Evolutionary conservation across 179 eudicot genomes (phyloP).

Genomic region (Nepenthes alata): DNA sequence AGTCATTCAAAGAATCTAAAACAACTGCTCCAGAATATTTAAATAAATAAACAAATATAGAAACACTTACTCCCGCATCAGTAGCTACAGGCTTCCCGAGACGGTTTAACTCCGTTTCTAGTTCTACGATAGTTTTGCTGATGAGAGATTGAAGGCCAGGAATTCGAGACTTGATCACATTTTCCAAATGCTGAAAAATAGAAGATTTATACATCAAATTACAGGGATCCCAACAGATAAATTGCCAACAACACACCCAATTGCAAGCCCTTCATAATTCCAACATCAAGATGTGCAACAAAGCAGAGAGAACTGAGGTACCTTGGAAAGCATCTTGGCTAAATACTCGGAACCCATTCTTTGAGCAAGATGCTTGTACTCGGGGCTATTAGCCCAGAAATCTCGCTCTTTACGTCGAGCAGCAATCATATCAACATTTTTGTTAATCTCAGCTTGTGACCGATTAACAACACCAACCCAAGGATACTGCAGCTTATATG

Average conservation of each 20-base stretch:
- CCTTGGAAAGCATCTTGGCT: slow-evolving; percentile 85
- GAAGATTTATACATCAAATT: slow-evolving; percentile 6
- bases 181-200: slow-evolving; percentile 66
- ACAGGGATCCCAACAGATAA: background rate
- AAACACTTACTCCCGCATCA: slow-evolving; percentile 83
- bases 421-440: slow-evolving; percentile 85
- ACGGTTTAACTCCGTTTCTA: slow-evolving; percentile 88
- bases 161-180: slow-evolving; percentile 89
- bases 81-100: slow-evolving; percentile 89
- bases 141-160: slow-evolving; percentile 97
- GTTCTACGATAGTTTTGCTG: slow-evolving; percentile 78
- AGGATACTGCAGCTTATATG: slow-evolving; percentile 72
- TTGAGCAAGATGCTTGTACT: slow-evolving; percentile 67
- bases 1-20: background rate
- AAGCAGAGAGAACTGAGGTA: slow-evolving; percentile 5
- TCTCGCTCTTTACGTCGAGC: slow-evolving; percentile 81
- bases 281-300: background rate
- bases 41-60: background rate
- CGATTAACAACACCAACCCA: slow-evolving; percentile 98
- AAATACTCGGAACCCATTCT: slow-evolving; percentile 95
- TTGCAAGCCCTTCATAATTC: background rate
- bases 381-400: slow-evolving; percentile 64
- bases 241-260: background rate
- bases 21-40: background rate
- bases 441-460: slow-evolving; percentile 91